Evolutionary conservation across 2,329 filamentous ascomycete species (phyloP).

Genomic region (Blumeria hordei): DNA sequence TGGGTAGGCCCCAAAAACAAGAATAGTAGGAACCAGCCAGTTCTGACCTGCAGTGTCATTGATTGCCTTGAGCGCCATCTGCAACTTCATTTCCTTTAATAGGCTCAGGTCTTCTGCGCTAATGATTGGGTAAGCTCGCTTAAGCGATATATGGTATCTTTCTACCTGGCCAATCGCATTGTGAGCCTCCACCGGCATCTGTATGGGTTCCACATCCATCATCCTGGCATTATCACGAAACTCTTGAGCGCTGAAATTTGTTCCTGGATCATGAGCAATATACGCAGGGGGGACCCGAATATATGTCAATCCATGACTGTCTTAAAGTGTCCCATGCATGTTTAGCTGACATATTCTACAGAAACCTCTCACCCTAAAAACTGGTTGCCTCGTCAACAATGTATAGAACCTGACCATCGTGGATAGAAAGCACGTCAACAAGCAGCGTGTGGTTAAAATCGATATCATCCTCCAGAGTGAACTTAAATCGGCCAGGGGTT

Average conservation of each 20-base stretch:
- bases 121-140: not conserved
- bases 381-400: not conserved
- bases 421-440: not conserved
- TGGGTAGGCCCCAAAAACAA: not conserved
- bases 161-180: not conserved
- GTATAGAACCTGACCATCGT: not conserved
- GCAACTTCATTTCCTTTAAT: not conserved
- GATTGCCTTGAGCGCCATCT: not conserved
- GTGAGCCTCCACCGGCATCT: not conserved
- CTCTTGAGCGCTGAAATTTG: constrained; percentile 3
- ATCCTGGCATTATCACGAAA: not conserved
- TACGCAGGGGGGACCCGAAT: constrained; percentile 1
- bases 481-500: not conserved
- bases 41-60: not conserved
- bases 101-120: not conserved
- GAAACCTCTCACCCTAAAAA: constrained; percentile 1
- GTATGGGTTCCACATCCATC: not conserved
- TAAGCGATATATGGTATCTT: not conserved
- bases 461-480: not conserved
- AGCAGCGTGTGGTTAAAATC: not conserved
- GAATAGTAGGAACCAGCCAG: not conserved
- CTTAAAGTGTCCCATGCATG: constrained; percentile 2
- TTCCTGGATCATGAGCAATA: not conserved
- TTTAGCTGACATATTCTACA: not conserved
- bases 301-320: constrained; percentile 1